Evolutionary conservation across 805 yeast genomes (phyloP), one percentile per base, ranked within the genome.

Genomic region (Monosporozyma servazzii): DNA sequence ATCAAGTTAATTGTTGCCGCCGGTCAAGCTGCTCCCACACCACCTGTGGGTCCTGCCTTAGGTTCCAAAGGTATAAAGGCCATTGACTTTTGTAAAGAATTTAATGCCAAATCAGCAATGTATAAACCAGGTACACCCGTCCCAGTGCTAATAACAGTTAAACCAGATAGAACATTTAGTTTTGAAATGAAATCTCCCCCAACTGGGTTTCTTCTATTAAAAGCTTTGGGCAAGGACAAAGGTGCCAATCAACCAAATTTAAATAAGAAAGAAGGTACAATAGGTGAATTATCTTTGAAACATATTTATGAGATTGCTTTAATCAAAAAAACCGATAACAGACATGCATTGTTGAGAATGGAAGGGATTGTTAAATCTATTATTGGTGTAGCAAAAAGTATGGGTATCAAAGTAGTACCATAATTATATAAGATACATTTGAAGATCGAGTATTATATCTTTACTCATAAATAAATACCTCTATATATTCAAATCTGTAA

Each of bases 61-160:
- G 99, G 99, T 58, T 91, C 98, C 53, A 91, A 91, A 69, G 99
- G 99, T 75, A 95, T 93, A 46, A 93, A 93, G 67, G 98, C 98
- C 56, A 93, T 93, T 63, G 99, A 93, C 69, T 93, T 93, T 64
- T 91, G 98, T 73, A 93, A 93, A 70, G 98, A 93, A 67, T 93
- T 93, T 75, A 93, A 93, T 67, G 99, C 99, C 25, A 82, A 96
- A 68, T 89, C 98, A 11, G 95, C 96, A 7, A 82, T 82, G 57
- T 85, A 80, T 64, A 78, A 78, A 49, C 88, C 95, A 15, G 97
- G 96, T 44, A 80, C 80, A 1, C 99, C 99, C 13, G 79, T 91
- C 45, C 99, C 99, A 0, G 90, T 86, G 44, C 69, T 84, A 41
- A 77, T 93, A 48, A 84, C 84, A 0, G 89, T 93, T 40, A 84